Evolutionary conservation across 495 filamentous ascomycete genomes (phyloP).

Genomic region (Achaetomiella virescens): DNA sequence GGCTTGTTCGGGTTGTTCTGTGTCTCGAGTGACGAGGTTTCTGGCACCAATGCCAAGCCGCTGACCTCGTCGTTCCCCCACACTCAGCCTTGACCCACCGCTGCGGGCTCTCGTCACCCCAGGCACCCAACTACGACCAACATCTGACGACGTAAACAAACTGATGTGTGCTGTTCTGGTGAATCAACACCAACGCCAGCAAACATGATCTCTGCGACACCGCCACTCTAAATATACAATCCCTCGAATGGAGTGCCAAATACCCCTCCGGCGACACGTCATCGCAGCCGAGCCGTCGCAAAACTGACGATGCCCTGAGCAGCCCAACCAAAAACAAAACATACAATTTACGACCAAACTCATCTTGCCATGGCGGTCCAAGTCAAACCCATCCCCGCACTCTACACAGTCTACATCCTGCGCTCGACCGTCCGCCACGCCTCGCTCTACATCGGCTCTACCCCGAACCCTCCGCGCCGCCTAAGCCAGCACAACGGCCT

Average conservation of each 20-base stretch:
- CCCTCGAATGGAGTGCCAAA: background rate
- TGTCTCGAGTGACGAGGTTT: too few relatives aligned
- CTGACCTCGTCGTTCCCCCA: background rate
- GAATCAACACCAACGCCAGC: too few relatives aligned
- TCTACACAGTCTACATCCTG: conserved; percentile 71
- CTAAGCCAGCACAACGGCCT: conserved; percentile 86
- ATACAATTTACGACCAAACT: background rate
- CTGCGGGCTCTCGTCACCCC: too few relatives aligned
- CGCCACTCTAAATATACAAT: background rate
- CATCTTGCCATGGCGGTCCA: conserved; percentile 28
- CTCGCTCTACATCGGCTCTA: conserved; percentile 82
- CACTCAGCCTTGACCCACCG: too few relatives aligned
- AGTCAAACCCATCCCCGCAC: conserved; percentile 47
- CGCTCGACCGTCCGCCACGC: conserved; percentile 63
- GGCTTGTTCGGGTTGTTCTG: too few relatives aligned
- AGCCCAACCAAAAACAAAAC: background rate
- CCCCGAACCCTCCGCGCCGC: conserved; percentile 75
- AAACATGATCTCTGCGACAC: background rate
- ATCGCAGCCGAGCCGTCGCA: background rate
- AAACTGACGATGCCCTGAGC: background rate
- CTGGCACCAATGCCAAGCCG: too few relatives aligned
- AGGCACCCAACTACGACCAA: too few relatives aligned
- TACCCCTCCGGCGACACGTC: background rate
- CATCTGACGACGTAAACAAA: too few relatives aligned
- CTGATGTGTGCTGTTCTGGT: too few relatives aligned